Percentiles rank a stretch among this genome's conserved stretches.
phyloP scores from a whole-genome alignment of 1,139 yeast genomes.

The Suhomyces coccinellae region DNA sequence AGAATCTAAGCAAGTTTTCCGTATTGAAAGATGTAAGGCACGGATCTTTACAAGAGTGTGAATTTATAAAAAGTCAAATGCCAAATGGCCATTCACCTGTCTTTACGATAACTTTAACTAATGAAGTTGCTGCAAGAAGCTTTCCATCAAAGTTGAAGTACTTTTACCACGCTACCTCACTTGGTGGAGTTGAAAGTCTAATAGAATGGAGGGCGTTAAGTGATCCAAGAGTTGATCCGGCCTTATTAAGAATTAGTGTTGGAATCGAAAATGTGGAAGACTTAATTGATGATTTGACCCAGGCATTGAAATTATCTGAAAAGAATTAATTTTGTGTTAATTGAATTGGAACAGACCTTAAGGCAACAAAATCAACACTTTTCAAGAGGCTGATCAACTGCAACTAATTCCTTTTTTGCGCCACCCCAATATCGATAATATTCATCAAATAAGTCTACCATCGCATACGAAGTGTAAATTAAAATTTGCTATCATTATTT shows the following conservation, averaged over 20 bases:
- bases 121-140: slow-evolving; percentile 55
- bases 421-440: too few relatives aligned
- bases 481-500: not conserved
- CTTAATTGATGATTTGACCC: slow-evolving; percentile 59
- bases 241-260: slow-evolving; percentile 68
- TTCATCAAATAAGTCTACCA: too few relatives aligned
- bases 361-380: not conserved
- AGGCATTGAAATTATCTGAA: slow-evolving; percentile 1
- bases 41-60: slow-evolving; percentile 71
- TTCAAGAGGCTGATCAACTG: too few relatives aligned
- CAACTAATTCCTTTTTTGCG: too few relatives aligned
- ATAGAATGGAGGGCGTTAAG: slow-evolving; percentile 88
- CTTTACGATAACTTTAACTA: slow-evolving; percentile 59
- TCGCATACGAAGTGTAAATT: not conserved
- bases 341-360: not conserved
- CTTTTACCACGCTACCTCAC: slow-evolving; percentile 87
- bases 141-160: slow-evolving; percentile 68
- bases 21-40: slow-evolving; percentile 58
- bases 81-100: slow-evolving; percentile 73
- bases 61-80: slow-evolving; percentile 63
- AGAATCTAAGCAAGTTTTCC: slow-evolving; percentile 49
- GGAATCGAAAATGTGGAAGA: slow-evolving; percentile 80
- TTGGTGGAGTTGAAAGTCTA: slow-evolving; percentile 92
- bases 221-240: slow-evolving; percentile 56
- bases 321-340: not conserved